phyloP scores from a whole-genome alignment of 164 flowering plant species.

The Litsea cubeba region DNA sequence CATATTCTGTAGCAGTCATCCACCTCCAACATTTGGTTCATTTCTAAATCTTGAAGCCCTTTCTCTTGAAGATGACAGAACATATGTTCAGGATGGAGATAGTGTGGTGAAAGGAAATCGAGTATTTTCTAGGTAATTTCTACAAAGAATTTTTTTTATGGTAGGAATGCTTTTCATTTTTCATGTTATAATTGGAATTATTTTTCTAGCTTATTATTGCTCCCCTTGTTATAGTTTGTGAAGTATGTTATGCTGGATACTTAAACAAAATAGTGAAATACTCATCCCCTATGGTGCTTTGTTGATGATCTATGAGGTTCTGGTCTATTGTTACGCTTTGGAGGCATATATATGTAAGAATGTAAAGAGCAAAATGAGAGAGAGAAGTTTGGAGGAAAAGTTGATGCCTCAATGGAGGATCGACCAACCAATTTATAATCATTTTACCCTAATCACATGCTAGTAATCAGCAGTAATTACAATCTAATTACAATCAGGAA shows the following conservation, averaged over 20 bases:
- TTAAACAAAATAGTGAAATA: neutral
- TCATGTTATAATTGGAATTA: no score
- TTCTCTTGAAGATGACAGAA: slow-evolving; percentile 43
- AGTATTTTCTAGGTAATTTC: slow-evolving; percentile 42
- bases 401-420: no score
- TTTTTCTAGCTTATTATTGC: neutral
- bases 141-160: neutral
- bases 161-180: neutral
- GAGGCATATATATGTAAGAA: no score
- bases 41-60: slow-evolving; percentile 68
- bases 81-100: slow-evolving; percentile 42
- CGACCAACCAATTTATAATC: no score
- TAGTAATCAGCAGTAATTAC: no score
- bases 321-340: no score
- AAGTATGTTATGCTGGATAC: neutral
- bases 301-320: no score
- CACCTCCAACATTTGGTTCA: slow-evolving; percentile 83
- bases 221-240: neutral
- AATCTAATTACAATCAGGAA: no score
- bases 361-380: no score
- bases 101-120: slow-evolving; percentile 45
- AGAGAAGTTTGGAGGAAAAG: no score
- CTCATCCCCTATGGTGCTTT: no score
- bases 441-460: no score
- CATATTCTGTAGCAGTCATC: slow-evolving; percentile 48